Evolutionary conservation across 805 yeast species (phyloP), one percentile per base, ranked within the genome.

Genomic region (Starmerella cellae): DNA sequence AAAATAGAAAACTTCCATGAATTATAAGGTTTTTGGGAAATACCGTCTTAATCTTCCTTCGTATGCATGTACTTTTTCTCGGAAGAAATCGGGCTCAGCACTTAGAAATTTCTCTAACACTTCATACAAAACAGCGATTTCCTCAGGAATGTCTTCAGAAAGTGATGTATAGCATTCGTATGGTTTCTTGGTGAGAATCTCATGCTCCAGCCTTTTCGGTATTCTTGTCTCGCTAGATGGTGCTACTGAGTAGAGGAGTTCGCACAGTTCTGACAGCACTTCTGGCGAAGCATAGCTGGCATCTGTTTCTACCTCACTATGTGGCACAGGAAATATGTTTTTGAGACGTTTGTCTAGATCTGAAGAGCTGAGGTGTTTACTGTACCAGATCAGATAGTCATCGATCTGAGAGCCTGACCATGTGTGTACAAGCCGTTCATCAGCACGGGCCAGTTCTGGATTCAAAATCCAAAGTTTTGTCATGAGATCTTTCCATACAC

Each of bases 351-450:
- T 19, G 13, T 36, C 37, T 6, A 38, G 27, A 5, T 14, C 18
- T 4, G 30, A 22, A n/a, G 16, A 24, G 2, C 38, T 23, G 14
- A 47, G 31, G 3, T 33, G 21, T 5, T 22, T 16, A 39, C 65
- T 60, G 39, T 71, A 65, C 75, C 79, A 73, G 19, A 67, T 61
- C 22, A 76, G 55, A 55, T 75, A 79, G 22, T 63, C 56, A 3
- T 64, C 64, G 2, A 68, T 63, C 42, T 70, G 62, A 2, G 54
- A 52, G n/a, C 68, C 67, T 33, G 65, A 60, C 79, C 83, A 74
- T 13, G 58, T 55, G 10, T 66, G 38, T 3, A 76, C 52, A 14
- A 67, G 67, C 5, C 56, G 42, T 9, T 61, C 60, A 2, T 57
- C 53, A 1, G 62, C 55, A 2, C 54, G 56, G 1, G 55, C 44